Percentiles rank a stretch among this genome's conserved stretches.
phyloP scores from a whole-genome alignment of 441 rosid species.

The Adansonia rubrostipa region DNA sequence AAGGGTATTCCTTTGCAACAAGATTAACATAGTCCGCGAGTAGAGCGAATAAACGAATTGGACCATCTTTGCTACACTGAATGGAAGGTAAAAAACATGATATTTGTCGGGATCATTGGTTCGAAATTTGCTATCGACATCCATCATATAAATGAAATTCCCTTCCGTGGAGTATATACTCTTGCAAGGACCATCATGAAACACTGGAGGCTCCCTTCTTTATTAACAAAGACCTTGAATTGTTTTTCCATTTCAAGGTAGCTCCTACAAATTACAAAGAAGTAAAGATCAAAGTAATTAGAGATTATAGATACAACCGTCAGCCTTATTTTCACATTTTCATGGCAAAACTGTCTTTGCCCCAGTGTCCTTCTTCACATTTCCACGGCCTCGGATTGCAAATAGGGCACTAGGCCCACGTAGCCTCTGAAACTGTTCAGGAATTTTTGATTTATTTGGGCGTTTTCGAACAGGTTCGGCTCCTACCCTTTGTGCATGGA shows the following conservation, averaged over 20 bases:
- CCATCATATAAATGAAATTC: constrained; percentile 72
- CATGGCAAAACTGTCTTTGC: too few relatives aligned
- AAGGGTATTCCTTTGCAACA: constrained; percentile 56
- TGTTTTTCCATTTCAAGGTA: constrained; percentile 31
- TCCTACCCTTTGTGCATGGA: too few relatives aligned
- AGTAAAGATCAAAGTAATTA: not conserved
- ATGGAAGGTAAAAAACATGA: constrained; percentile 75
- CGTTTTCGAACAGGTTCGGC: too few relatives aligned
- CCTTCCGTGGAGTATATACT: constrained; percentile 95
- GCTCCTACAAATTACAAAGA: constrained; percentile 52
- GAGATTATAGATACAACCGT: too few relatives aligned
- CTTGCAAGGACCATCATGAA: constrained; percentile 63
- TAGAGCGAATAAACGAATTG: constrained; percentile 65
- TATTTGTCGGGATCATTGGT: constrained; percentile 71
- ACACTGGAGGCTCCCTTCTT: too few relatives aligned
- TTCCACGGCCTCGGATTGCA: not conserved
- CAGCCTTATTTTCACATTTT: too few relatives aligned
- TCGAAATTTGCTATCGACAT: constrained; percentile 49
- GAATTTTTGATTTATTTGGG: not conserved
- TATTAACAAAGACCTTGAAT: too few relatives aligned
- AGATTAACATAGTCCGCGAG: constrained; percentile 74
- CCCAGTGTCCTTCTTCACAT: not conserved
- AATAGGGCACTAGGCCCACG: not conserved
- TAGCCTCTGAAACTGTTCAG: not conserved
- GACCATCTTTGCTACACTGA: constrained; percentile 82